Evolutionary conservation across 495 filamentous ascomycete species (phyloP).

Genomic region (Aspergillus coremiiformis): DNA sequence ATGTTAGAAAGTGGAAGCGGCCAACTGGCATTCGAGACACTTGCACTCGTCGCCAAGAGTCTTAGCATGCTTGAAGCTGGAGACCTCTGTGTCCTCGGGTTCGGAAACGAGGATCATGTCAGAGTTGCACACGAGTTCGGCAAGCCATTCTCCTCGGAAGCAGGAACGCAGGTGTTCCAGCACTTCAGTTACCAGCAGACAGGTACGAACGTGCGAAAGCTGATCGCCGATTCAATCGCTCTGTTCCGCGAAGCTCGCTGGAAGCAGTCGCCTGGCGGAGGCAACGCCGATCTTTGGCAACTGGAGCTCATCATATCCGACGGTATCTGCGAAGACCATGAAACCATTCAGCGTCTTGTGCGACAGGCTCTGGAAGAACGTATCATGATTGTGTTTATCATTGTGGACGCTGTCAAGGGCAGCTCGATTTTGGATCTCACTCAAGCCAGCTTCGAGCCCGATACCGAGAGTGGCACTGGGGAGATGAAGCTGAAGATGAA

Average conservation of each 20-base stretch:
- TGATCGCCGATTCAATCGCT: conserved; percentile 68
- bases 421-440: conserved; percentile 73
- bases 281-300: conserved; percentile 84
- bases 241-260: conserved; percentile 71
- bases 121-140: conserved; percentile 85
- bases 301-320: conserved; percentile 87
- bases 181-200: conserved; percentile 80
- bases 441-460: conserved; percentile 66
- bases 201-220: conserved; percentile 71
- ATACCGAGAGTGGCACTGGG: conserved; percentile 38
- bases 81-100: conserved; percentile 80
- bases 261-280: conserved; percentile 46
- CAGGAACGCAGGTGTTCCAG: conserved; percentile 73
- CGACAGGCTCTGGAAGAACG: conserved; percentile 82
- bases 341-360: conserved; percentile 70
- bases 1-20: conserved; percentile 72
- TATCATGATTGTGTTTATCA: conserved; percentile 97
- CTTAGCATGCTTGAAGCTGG: conserved; percentile 90
- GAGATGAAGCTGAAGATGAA: conserved; percentile 69
- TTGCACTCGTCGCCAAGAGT: conserved; percentile 78
- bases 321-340: conserved; percentile 85
- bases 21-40: conserved; percentile 78
- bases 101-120: conserved; percentile 66
- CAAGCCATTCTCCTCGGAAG: conserved; percentile 72
- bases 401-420: conserved; percentile 72